Base-by-base conservation (phyloP, 768 basidiomycete species). In the Tremella fuciformis region DNA sequence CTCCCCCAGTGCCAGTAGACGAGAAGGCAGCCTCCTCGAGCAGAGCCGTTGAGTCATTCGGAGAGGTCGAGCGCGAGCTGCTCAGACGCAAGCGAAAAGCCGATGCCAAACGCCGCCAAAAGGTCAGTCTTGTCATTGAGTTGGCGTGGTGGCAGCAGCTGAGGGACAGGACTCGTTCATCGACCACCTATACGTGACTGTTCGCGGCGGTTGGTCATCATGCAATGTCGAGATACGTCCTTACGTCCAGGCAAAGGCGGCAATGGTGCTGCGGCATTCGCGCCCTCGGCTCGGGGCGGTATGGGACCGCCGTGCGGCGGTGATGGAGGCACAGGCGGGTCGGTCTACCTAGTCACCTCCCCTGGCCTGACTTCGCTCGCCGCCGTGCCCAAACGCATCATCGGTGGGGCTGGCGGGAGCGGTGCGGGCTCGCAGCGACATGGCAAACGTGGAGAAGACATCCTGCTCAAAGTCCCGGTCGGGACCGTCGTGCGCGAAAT, bases 251-350 rank as follows among this genome's bases (percentile, higher is more conserved):
- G 91, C 15, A 85, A 83, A 68, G 93, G 93, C 18, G 94, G 94
- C 0, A 81, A 90, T 57, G 94, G 94, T 21, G 89, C 91, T 62
- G 89, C 88, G 21, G 92, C 94, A 4, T 96, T 97, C 68, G 88
- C 92, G 69, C 85, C 90, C 57, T 91, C 94, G 78, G 89, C 90
- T 71, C 91, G 83, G 77, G 84, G 84, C 57, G 84, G 87, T 1
- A 83, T 84, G 60, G 90, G 91, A 0, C 91, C 92, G 0, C 91
- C 94, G 0, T 93, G 91, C 9, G 94, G 94, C 0, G 94, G 93
- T 0, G 88, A 88, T 59, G 94, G 94, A 15, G 94, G 92, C 1
- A 82, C 83, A 47, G 94, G 93, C 24, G 91, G 89, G 3, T 85
- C 88, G 67, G 85, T 98, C 29, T 91, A 91, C 73, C 82, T 98